phyloP scores from a whole-genome alignment of 1,139 yeast species.

The Geotrichum cucujoidarum region DNA sequence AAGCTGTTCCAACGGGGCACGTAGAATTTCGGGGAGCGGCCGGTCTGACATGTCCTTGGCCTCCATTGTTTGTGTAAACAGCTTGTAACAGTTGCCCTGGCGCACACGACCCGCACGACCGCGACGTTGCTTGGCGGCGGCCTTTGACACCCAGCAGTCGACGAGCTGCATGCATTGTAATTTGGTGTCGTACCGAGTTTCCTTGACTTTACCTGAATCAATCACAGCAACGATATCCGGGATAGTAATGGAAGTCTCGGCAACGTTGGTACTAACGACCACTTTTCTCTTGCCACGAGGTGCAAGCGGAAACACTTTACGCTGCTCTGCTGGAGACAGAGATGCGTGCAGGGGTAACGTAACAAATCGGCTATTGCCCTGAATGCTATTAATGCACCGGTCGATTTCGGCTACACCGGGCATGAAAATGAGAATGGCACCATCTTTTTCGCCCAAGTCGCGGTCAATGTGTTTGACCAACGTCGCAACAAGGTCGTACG shows the following conservation, averaged over 20 bases:
- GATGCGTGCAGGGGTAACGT: constrained; percentile 84
- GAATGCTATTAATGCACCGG: constrained; percentile 42
- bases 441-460: constrained; percentile 46
- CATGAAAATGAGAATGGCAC: constrained; percentile 77
- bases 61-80: constrained; percentile 64
- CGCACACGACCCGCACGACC: constrained; percentile 98
- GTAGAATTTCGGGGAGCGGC: constrained; percentile 83
- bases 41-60: constrained; percentile 53
- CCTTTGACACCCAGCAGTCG: constrained; percentile 85
- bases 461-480: constrained; percentile 52
- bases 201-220: constrained; percentile 82
- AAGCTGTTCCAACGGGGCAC: constrained; percentile 77
- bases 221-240: constrained; percentile 92
- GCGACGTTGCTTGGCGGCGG: constrained; percentile 87
- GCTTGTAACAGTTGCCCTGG: constrained; percentile 73
- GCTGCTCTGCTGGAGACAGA: constrained; percentile 74
- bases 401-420: constrained; percentile 91
- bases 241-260: constrained; percentile 86
- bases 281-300: constrained; percentile 60
- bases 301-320: constrained; percentile 56
- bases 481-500: constrained; percentile 63
- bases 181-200: constrained; percentile 61
- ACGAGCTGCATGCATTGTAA: constrained; percentile 65
- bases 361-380: constrained; percentile 29
- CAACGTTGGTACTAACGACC: constrained; percentile 79